Evolutionary conservation across 2,329 filamentous ascomycete species (phyloP), one percentile per base, ranked within the genome.

Genomic region (Fusarium mundagurra): DNA sequence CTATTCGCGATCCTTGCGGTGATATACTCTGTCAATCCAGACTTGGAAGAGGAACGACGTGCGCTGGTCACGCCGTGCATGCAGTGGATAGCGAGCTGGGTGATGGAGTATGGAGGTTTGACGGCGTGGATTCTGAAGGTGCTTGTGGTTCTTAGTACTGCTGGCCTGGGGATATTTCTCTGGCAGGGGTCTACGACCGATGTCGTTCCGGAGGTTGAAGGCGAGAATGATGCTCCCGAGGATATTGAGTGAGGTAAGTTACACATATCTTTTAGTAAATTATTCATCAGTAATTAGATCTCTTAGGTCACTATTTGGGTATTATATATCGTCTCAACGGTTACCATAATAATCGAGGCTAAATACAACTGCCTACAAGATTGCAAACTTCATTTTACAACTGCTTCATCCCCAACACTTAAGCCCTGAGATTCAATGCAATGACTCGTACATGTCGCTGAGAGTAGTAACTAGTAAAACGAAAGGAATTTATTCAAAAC

Each of bases 21-120:
- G 17, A 55, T 69, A n/a, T 69, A 69, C 8, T 69, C 66, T 4
- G 17, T 69, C 11, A 69, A 69, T 51, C 66, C 64, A 24, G 66
- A 69, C 6, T 16, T 69, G 43, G 66, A 69, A 45, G 17, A 41
- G 1, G 66, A 69, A 11, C 38, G 66, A 0, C 57, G 31, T 7
- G 48, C 43, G 8, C 50, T 69, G 4, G 66, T 69, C 1, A 69
- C 66, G 8, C 66, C 66, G 5, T 45, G 27, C 2, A 69, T 69
- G 66, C 48, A 69, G 22, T 69, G 66, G 66, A 20, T 69, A 24
- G 66, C 66, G 0, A 69, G 66, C 3, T 69, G 66, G 66, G 5
- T 64, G 6, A 33, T 27, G 3, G 27, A 69, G 20, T 69, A 69
- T 8, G 64, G 64, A 9, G 11, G 45, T 9, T 16, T 31, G 3